Base-by-base conservation (phyloP, 306 rosid species). In the Acacia acuminata region DNA sequence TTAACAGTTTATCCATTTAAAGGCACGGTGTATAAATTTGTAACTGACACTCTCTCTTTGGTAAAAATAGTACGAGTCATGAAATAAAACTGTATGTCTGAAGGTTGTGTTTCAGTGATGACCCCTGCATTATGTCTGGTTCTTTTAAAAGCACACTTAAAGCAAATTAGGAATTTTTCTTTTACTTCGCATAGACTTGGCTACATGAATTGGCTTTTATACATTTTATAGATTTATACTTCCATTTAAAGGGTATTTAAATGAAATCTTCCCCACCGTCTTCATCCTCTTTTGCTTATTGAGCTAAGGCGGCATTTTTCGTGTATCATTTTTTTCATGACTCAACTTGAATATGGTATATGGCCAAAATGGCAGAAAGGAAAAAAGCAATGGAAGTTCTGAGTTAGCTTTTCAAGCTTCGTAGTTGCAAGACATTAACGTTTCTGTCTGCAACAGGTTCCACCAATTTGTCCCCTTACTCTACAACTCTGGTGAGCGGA, bases 401-500 rank as follows among this genome's bases (percentile, higher is more conserved):
- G 17, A 69, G 45, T 79, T 76, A 22, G 69, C 44, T 74, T 17
- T 48, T 64, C 43, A 25, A 44, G 53, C 53, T 43, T 38, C 25
- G 4, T 53, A 19, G 45, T 61, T 38, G 20, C 36, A 24, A 10
- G 36, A 76, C 2, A 14, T 9, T 67, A 64, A 40, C 27, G 67
- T 82, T 77, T 17, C 80, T 44, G 19, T 60, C 75, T 44, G 84
- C 47, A 73, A 64, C 90, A 95, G 98, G 99, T 85, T 60, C 88
- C 70, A 64, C 80, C 71, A 67, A 84, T 48, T 78, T 93, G 89
- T 85, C 94, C 24, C 97, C 99, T 4, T 82, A 95, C 88, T 89
- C 96, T 56, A 24, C 89, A 80, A 93, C 99, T 10, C 80, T 93
- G 74, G 82, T 92, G 80, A 95, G 98, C 19, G 98, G 99, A 82